phyloP scores from a whole-genome alignment of 2,329 filamentous ascomycete species.

The Aspergillus calidoustus region DNA sequence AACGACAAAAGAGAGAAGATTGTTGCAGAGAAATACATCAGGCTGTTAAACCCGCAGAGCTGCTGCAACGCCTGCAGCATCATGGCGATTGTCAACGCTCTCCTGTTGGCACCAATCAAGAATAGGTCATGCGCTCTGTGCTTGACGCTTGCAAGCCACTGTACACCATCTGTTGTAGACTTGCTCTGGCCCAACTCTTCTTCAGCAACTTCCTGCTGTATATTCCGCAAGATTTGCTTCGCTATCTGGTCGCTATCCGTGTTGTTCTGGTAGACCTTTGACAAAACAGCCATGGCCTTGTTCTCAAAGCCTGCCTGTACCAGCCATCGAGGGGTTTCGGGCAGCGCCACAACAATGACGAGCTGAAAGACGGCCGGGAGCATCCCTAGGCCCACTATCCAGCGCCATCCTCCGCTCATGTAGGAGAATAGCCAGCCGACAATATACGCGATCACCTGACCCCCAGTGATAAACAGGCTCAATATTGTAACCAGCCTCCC shows the following conservation, averaged over 20 bases:
- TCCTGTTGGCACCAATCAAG: constrained; percentile 55
- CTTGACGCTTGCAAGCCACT: constrained; percentile 33
- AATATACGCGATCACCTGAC: constrained; percentile 87
- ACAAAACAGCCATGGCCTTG: constrained; percentile 69
- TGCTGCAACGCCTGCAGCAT: constrained; percentile 87
- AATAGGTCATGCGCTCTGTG: constrained; percentile 37
- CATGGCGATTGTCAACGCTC: constrained; percentile 83
- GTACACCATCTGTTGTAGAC: constrained; percentile 18
- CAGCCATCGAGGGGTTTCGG: constrained; percentile 88
- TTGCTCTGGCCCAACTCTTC: constrained; percentile 54
- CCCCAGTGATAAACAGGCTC: constrained; percentile 80
- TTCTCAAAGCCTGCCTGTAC: constrained; percentile 68
- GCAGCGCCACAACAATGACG: constrained; percentile 71
- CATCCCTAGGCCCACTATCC: constrained; percentile 88
- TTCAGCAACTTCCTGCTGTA: constrained; percentile 75
- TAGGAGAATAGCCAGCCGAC: constrained; percentile 76
- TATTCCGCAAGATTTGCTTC: constrained; percentile 66
- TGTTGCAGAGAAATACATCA: constrained; percentile 90
- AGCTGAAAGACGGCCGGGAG: constrained; percentile 75
- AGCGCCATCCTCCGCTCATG: constrained; percentile 73
- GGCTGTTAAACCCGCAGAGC: constrained; percentile 84
- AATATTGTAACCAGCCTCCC: constrained; percentile 83
- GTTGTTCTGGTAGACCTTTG: constrained; percentile 63
- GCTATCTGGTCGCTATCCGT: constrained; percentile 54
- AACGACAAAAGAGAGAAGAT: constrained; percentile 81